Percentiles rank a stretch among this genome's conserved stretches.
Evolutionary conservation across 2,329 filamentous ascomycete species (phyloP).

Genomic region (Cordyceps militaris): DNA sequence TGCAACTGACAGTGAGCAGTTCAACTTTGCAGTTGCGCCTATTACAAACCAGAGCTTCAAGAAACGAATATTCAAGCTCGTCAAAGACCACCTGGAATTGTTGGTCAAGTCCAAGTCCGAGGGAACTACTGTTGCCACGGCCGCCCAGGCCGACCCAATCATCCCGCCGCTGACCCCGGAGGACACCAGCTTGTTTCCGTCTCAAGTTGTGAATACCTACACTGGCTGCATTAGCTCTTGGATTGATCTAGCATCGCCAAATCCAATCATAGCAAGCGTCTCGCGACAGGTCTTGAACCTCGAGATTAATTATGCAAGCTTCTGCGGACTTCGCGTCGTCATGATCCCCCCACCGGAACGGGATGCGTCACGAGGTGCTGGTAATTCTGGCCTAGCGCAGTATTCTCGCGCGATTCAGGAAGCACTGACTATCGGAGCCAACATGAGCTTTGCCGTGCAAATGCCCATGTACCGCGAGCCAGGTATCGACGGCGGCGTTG

Average conservation of each 20-base stretch:
- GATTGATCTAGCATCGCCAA: conserved; percentile 81
- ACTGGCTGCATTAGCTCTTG: conserved; percentile 79
- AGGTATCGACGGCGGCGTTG: conserved; percentile 44
- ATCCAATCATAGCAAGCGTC: conserved; percentile 76
- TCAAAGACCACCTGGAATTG: conserved; percentile 47
- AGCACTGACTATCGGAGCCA: conserved; percentile 64
- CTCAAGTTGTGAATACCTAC: conserved; percentile 62
- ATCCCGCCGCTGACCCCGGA: conserved; percentile 66
- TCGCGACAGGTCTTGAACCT: conserved; percentile 85
- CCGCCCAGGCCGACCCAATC: conserved; percentile 47
- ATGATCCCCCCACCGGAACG: conserved; percentile 71
- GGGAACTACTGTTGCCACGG: conserved; percentile 35
- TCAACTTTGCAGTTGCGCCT: conserved; percentile 70
- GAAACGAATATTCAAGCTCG: conserved; percentile 55
- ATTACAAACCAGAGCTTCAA: conserved; percentile 71
- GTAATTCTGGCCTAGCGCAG: conserved; percentile 53
- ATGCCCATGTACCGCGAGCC: conserved; percentile 76
- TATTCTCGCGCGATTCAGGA: conserved; percentile 83
- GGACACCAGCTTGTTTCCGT: conserved; percentile 68
- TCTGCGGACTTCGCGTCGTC: conserved; percentile 81
- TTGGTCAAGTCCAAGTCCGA: conserved; percentile 35
- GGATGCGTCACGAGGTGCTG: conserved; percentile 47
- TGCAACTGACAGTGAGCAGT: conserved; percentile 40
- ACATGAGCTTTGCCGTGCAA: conserved; percentile 73
- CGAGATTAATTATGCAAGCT: conserved; percentile 90